Evolutionary conservation across 2,329 filamentous ascomycete species (phyloP).

Genomic region (Didymella glomerata): DNA sequence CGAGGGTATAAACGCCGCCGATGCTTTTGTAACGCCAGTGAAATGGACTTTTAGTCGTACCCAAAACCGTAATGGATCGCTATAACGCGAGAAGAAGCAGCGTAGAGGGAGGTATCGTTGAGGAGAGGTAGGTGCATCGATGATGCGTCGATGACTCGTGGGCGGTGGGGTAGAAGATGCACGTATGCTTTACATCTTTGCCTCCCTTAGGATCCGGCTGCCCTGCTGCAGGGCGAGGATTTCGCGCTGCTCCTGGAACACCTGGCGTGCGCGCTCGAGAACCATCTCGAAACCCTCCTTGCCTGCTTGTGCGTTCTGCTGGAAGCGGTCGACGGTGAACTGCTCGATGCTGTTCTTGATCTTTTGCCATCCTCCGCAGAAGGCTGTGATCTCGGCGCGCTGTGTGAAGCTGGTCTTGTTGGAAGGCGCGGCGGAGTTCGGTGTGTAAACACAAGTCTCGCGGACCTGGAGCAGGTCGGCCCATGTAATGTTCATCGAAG

Average conservation of each 20-base stretch:
- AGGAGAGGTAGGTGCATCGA: background rate
- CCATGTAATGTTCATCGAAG: slow-evolving; percentile 93
- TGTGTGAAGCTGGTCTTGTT: slow-evolving; percentile 83
- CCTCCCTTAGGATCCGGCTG: slow-evolving; percentile 43
- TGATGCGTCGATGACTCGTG: slow-evolving; percentile 2
- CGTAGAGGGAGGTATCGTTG: slow-evolving; percentile 10
- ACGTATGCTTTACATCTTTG: slow-evolving; percentile 37
- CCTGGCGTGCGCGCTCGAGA: slow-evolving; percentile 88
- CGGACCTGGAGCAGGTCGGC: slow-evolving; percentile 89
- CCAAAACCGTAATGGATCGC: slow-evolving; percentile 8
- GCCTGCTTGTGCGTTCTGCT: slow-evolving; percentile 89
- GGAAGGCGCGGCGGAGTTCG: slow-evolving; percentile 58
- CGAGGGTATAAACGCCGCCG: slow-evolving; percentile 22
- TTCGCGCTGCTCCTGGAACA: slow-evolving; percentile 89
- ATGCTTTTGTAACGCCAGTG: slow-evolving; percentile 21
- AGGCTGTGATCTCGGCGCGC: slow-evolving; percentile 88
- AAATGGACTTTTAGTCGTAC: slow-evolving; percentile 20
- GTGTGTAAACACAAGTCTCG: slow-evolving; percentile 89
- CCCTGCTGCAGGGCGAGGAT: slow-evolving; percentile 58
- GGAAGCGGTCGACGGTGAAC: slow-evolving; percentile 84
- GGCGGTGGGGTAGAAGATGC: background rate
- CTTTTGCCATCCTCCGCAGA: slow-evolving; percentile 96
- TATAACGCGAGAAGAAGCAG: slow-evolving; percentile 14
- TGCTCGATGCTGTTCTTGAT: slow-evolving; percentile 98
- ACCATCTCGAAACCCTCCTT: slow-evolving; percentile 95